Conservation (phyloP, 2,329 filamentous ascomycete genomes). For the Cladosporium sp. region DNA sequence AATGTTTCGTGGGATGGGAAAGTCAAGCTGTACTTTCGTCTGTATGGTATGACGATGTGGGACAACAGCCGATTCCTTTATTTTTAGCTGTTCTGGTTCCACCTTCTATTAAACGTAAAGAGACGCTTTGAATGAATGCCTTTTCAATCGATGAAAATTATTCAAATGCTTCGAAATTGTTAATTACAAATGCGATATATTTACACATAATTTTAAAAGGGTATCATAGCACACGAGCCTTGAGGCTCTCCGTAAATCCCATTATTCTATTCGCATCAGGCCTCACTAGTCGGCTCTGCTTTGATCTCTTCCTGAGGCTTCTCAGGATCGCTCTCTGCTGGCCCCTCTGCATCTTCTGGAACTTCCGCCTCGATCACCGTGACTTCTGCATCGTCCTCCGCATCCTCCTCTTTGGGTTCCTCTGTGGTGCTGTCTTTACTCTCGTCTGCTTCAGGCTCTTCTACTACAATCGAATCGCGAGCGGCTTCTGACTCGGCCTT, state of each 20-base stretch:
- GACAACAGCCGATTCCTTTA: not conserved
- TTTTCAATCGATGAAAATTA: too few species aligned
- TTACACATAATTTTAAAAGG: conserved; percentile 1
- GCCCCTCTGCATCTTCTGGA: conserved; percentile 12
- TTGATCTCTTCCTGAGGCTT: conserved; percentile 3
- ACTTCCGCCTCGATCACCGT: conserved; percentile 19
- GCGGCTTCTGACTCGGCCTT: conserved; percentile 20
- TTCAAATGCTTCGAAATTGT: not conserved
- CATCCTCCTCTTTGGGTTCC: conserved; percentile 13
- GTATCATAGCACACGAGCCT: conserved; percentile 9
- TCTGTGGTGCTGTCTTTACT: conserved; percentile 40
- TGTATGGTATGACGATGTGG: not conserved
- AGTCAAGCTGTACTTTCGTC: not conserved
- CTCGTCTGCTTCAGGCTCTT: conserved; percentile 55
- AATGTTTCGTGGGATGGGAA: not conserved
- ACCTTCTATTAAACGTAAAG: too few species aligned
- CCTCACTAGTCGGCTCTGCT: conserved; percentile 1
- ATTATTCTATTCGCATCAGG: not conserved
- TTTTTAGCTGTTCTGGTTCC: too few species aligned
- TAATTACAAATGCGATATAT: not conserved
- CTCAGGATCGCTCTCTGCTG: conserved; percentile 2
- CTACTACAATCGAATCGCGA: conserved; percentile 22
- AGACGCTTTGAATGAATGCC: too few species aligned
- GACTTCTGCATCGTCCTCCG: conserved; percentile 15
- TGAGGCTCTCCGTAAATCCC: not conserved